Evolutionary conservation across 805 yeast species (phyloP).

Genomic region (Candida krabiensis): DNA sequence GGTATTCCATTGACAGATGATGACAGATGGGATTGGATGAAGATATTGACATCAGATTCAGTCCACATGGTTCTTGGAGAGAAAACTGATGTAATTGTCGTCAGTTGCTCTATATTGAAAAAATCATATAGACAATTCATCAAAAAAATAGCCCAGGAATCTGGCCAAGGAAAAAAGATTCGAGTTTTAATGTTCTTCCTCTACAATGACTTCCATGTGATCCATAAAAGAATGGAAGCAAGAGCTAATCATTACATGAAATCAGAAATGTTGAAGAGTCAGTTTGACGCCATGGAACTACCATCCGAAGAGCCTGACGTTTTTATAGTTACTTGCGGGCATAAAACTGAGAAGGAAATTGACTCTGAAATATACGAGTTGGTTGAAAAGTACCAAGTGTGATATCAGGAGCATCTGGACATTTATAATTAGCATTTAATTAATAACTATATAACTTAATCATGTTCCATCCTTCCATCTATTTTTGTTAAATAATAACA

Average conservation of each 20-base stretch:
- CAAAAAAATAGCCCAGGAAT: constrained; percentile 32
- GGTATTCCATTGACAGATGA: constrained; percentile 85
- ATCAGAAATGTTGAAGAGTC: constrained; percentile 77
- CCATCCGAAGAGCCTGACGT: constrained; percentile 41
- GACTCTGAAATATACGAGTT: constrained; percentile 10
- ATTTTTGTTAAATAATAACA: too few species aligned
- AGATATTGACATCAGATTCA: constrained; percentile 43
- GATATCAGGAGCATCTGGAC: background rate
- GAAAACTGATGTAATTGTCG: constrained; percentile 42
- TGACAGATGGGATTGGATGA: constrained; percentile 92
- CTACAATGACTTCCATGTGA: constrained; percentile 60
- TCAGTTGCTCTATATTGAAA: constrained; percentile 86
- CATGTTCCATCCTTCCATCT: too few species aligned
- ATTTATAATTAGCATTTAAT: background rate
- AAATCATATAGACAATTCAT: constrained; percentile 67
- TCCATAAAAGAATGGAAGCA: constrained; percentile 57
- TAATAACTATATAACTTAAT: constrained; percentile 1
- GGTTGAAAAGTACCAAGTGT: background rate
- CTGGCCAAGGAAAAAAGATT: constrained; percentile 27
- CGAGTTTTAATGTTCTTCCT: constrained; percentile 64
- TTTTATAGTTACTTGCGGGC: constrained; percentile 21
- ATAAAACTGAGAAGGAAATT: constrained; percentile 14
- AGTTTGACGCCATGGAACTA: constrained; percentile 70
- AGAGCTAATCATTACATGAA: constrained; percentile 87
- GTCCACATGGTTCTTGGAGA: constrained; percentile 37